Evolutionary conservation across 345 rosid species (phyloP), one percentile per base, ranked within the genome.

Genomic region (Citrus inodora): DNA sequence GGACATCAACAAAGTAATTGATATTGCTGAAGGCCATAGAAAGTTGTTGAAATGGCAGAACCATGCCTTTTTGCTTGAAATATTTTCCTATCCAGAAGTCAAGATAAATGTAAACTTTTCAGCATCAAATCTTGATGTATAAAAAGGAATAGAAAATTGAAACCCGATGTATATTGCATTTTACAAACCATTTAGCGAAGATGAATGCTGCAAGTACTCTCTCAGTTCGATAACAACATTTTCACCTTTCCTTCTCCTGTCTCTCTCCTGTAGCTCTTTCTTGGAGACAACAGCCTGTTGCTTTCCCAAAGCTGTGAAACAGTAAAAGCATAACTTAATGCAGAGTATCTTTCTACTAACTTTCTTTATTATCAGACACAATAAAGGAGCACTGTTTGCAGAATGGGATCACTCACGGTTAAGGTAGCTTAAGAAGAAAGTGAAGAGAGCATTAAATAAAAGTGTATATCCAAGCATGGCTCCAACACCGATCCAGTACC

Each of bases 401-500:
- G 42, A 78, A 83, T 16, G 60, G 63, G 84, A 83, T 48, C 62
- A 69, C 99, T 90, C 90, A 94, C 99, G 95, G 70, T 91, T 87
- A 68, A 96, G 97, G 83, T 89, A 82, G 76, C 87, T 76, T 48
- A 96, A 90, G 86, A 94, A 96, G 76, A 90, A 71, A 4, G 97
- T 90, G 76, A 96, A 96, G 63, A 96, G 89, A 64, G 86, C 53
- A 82, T 96, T 96, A 79, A 96, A 81, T 48, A 96, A 65, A 81
- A 94, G 42, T 30, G 97, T 87, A 79, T 92, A 96, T 87, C 99
- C 99, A 65, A 96, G 83, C 89, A 94, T 85, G 70, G 97, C 99
- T 75, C 89, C 98, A 68, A 94, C 78, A 64, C 99, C 99, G 27
- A 96, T 92, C 99, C 99, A 96, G 85, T 96, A 96, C 98, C 98